Percentiles rank a stretch among this genome's conserved stretches.
Conservation (phyloP, 2,329 filamentous ascomycete genomes). For the Grosmannia serpens region DNA sequence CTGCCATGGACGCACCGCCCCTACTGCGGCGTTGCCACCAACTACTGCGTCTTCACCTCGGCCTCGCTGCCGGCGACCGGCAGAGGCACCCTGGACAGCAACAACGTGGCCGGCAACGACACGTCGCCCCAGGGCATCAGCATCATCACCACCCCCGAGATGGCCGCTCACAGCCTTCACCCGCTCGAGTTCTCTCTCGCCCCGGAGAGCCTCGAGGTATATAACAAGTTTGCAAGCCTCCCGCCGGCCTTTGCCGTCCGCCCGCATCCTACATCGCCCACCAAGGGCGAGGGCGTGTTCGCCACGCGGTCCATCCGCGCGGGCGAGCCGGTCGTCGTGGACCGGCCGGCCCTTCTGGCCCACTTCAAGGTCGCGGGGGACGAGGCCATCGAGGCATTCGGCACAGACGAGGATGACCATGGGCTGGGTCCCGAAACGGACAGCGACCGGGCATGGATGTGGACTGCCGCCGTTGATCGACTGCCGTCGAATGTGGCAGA, state of each 20-base stretch:
- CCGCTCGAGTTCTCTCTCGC: conserved; percentile 1
- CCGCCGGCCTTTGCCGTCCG: not conserved
- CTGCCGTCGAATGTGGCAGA: not conserved
- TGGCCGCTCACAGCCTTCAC: conserved; percentile 15
- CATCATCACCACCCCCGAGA: conserved; percentile 20
- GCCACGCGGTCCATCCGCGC: conserved; percentile 18
- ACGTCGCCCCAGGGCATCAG: conserved; percentile 5
- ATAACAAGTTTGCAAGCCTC: not conserved
- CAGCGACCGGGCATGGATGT: not conserved
- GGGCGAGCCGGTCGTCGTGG: conserved; percentile 19
- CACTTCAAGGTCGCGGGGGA: not conserved
- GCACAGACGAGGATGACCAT: conserved; percentile 3
- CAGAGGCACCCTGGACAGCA: conserved; percentile 4
- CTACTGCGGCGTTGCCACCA: conserved; percentile 11
- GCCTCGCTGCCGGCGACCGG: conserved; percentile 9
- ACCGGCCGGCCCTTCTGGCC: conserved; percentile 20
- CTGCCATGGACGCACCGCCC: conserved; percentile 18
- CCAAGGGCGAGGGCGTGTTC: conserved; percentile 21
- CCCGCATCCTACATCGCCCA: not conserved
- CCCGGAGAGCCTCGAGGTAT: not conserved
- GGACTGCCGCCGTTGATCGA: conserved; percentile 3
- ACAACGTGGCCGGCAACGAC: not conserved
- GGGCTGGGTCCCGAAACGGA: conserved; percentile 6
- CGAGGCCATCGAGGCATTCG: not conserved
- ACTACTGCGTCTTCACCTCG: conserved; percentile 17